Conservation (phyloP, 2,329 filamentous ascomycete species). For the Sporothrix pallida region DNA sequence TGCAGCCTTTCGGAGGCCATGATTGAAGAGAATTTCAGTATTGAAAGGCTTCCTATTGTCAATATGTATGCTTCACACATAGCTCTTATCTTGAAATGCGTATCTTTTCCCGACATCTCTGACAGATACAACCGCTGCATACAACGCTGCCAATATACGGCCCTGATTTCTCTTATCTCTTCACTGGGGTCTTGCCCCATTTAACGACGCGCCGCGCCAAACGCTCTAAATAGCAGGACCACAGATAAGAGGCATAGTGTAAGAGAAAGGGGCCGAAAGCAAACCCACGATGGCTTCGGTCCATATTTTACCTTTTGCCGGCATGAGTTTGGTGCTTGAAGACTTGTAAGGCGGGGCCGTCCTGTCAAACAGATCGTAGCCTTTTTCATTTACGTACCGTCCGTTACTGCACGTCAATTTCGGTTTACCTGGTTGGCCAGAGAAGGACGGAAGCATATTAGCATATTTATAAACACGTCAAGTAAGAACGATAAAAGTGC, state of each 20-base stretch:
- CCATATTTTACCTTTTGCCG: not conserved
- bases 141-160: not conserved
- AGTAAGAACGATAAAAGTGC: not conserved
- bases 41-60: not conserved
- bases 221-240: not conserved
- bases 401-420: not conserved
- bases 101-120: not conserved
- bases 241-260: not conserved
- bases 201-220: slow-evolving; percentile 22
- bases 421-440: slow-evolving; percentile 20
- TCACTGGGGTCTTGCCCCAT: not conserved
- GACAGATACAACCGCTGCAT: not conserved
- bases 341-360: not conserved
- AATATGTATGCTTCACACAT: not conserved
- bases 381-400: slow-evolving; percentile 17
- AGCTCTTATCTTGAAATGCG: slow-evolving; percentile 1
- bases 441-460: not conserved
- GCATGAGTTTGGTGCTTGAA: not conserved
- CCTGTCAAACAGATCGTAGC: not conserved
- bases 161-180: slow-evolving; percentile 11
- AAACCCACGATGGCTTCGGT: not conserved
- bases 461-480: not conserved
- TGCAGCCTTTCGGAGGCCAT: not conserved
- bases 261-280: not conserved
- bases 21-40: too few species aligned